These are phyloP conservation scores for Takashimella koratensis DNA, from an alignment of 1,284 basidiomycete genomes.

Conservation along the genomic window DNA sequence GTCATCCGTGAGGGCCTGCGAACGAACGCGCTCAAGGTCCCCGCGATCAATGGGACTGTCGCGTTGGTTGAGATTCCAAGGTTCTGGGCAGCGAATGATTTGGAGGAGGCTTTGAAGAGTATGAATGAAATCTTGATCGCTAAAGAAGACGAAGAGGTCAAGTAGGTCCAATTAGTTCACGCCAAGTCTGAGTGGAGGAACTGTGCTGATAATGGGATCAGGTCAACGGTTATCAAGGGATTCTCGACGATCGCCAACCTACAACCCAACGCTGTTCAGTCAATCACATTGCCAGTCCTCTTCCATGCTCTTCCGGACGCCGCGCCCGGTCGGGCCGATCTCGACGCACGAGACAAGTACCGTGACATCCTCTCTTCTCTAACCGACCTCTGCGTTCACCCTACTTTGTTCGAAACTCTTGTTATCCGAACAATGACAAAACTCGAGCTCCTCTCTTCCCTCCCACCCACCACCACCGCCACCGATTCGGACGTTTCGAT, in stretches of 20 bases:
- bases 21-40: slow-evolving; percentile 54
- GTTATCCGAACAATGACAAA: slow-evolving; percentile 75
- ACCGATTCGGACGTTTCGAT: slow-evolving; percentile 4
- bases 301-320: slow-evolving; percentile 68
- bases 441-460: slow-evolving; percentile 59
- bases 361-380: slow-evolving; percentile 70
- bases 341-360: slow-evolving; percentile 58
- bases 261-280: slow-evolving; percentile 65
- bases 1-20: slow-evolving; percentile 40
- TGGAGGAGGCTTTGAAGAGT: slow-evolving; percentile 72
- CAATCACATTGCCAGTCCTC: slow-evolving; percentile 74
- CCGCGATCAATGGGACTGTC: slow-evolving; percentile 59
- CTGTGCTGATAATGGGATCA: slow-evolving; percentile 38
- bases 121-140: slow-evolving; percentile 66
- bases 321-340: slow-evolving; percentile 60
- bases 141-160: slow-evolving; percentile 56
- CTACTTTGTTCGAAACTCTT: slow-evolving; percentile 78
- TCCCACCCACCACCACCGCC: slow-evolving; percentile 1
- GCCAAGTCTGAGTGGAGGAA: too few relatives aligned
- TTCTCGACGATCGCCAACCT: slow-evolving; percentile 64
- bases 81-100: slow-evolving; percentile 67
- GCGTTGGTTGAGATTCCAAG: slow-evolving; percentile 60
- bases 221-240: slow-evolving; percentile 65
- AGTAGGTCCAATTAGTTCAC: slow-evolving; percentile 53
- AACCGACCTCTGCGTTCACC: slow-evolving; percentile 67